A percentile compares a stretch with the other conserved stretches of the same genome.
phyloP scores from a whole-genome alignment of 768 basidiomycete species.

The Kwoniella mangroviensis region DNA sequence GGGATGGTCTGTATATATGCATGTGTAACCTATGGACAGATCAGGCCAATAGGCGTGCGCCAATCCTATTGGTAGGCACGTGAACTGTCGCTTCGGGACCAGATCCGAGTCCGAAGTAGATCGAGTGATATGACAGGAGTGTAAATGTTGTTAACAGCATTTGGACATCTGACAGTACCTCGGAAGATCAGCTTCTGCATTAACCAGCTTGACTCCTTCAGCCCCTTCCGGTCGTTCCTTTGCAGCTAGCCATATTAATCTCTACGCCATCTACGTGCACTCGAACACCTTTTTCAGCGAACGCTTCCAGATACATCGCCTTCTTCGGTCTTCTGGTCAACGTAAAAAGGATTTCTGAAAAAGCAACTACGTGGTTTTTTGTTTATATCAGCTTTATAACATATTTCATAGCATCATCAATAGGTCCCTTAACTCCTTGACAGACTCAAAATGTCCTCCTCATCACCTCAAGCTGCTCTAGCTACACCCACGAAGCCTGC shows the following conservation, averaged over 20 bases:
- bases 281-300: too few species aligned
- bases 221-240: too few species aligned
- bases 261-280: too few species aligned
- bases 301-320: not conserved
- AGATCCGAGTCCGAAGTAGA: not conserved
- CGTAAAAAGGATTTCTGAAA: not conserved
- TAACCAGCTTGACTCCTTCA: too few species aligned
- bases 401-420: not conserved
- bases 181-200: too few species aligned
- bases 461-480: constrained; percentile 20
- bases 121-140: not conserved
- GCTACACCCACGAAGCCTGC: constrained; percentile 26
- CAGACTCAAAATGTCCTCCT: constrained; percentile 22
- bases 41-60: not conserved
- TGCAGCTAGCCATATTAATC: too few species aligned
- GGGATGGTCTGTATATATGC: too few species aligned
- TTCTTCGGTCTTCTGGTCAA: not conserved
- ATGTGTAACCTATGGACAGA: too few species aligned
- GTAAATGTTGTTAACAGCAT: too few species aligned
- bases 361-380: not conserved
- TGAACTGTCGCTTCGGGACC: not conserved
- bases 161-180: too few species aligned
- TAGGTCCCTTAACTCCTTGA: not conserved
- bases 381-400: not conserved
- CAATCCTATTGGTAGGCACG: not conserved